Percentiles rank a stretch among this genome's conserved stretches.
These are phyloP conservation scores for Selenicereus undatus DNA, from an alignment of 148 eudicot species.

Conservation along the genomic window DNA sequence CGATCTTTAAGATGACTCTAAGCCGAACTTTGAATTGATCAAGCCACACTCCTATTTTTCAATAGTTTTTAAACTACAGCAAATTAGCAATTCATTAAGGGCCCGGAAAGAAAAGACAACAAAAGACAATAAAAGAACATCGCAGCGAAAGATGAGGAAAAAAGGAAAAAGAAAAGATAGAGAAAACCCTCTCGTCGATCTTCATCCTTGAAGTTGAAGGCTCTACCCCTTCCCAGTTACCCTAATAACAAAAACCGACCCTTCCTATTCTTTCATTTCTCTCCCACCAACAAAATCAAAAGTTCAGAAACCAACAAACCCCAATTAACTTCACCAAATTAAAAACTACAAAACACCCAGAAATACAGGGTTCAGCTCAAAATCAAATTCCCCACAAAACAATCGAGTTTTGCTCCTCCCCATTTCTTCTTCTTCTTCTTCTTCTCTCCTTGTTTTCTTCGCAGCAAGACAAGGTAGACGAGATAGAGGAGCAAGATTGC, in stretches of 20 bases:
- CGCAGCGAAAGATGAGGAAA: background rate
- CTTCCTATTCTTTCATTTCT: background rate
- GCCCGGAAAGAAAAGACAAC: background rate
- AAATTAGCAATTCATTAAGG: too few species aligned
- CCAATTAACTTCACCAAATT: background rate
- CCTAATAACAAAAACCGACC: conserved; percentile 22
- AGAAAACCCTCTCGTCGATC: conserved; percentile 12
- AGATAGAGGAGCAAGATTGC: background rate
- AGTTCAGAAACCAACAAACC: conserved; percentile 11
- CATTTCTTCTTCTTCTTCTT: background rate
- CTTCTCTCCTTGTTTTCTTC: conserved; percentile 1
- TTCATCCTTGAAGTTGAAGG: background rate
- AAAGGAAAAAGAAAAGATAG: background rate
- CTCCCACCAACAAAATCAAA: background rate
- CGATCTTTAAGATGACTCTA: too few species aligned
- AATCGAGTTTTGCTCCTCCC: background rate
- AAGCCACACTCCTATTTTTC: too few species aligned
- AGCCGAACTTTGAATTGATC: too few species aligned
- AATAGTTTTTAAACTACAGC: too few species aligned
- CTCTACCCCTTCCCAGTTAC: conserved; percentile 18
- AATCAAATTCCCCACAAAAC: conserved; percentile 12
- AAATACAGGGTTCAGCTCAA: conserved; percentile 6
- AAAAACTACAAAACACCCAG: conserved; percentile 12
- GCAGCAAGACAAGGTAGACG: conserved; percentile 1
- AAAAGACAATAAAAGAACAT: background rate